Percentiles rank a stretch among this genome's conserved stretches.
These are phyloP conservation scores for Boletus holoroseus DNA, from an alignment of 1,284 basidiomycete genomes.

Conservation along the genomic window DNA sequence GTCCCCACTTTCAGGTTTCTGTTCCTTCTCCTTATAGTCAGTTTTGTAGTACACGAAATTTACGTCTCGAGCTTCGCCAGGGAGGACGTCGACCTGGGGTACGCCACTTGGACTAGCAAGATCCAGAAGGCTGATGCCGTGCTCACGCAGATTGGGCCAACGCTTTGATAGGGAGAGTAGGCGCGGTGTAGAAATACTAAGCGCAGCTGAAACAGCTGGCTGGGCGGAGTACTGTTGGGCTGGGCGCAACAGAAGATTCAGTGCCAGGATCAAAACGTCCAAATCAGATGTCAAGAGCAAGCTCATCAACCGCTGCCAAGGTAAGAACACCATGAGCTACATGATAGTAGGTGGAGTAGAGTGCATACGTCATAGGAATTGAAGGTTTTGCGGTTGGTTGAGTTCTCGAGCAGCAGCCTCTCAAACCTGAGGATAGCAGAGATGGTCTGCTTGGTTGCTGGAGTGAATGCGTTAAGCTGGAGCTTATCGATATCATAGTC, in stretches of 20 bases:
- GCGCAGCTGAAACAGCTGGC: conserved; percentile 68
- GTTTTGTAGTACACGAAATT: conserved; percentile 72
- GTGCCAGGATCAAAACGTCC: conserved; percentile 78
- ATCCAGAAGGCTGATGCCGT: conserved; percentile 65
- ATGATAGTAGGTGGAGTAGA: conserved; percentile 5
- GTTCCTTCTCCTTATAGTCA: conserved; percentile 43
- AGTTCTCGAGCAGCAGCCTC: conserved; percentile 90
- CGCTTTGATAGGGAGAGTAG: conserved; percentile 66
- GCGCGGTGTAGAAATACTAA: conserved; percentile 71
- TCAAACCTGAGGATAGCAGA: conserved; percentile 86
- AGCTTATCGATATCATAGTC: conserved; percentile 81
- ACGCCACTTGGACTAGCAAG: conserved; percentile 53
- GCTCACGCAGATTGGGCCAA: conserved; percentile 72
- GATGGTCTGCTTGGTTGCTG: conserved; percentile 70
- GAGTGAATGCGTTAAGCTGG: conserved; percentile 78
- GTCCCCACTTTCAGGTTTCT: conserved; percentile 37
- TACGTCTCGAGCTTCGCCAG: conserved; percentile 66
- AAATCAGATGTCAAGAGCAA: conserved; percentile 86
- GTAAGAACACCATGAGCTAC: conserved; percentile 12
- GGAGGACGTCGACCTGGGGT: conserved; percentile 53
- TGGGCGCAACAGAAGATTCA: conserved; percentile 86
- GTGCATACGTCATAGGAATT: conserved; percentile 89
- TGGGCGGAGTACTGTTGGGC: conserved; percentile 92
- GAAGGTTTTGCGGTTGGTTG: conserved; percentile 96
- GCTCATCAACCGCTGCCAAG: conserved; percentile 75